These are phyloP conservation scores for Naganishia antarctica DNA, from an alignment of 768 basidiomycete species.

Conservation along the genomic window DNA sequence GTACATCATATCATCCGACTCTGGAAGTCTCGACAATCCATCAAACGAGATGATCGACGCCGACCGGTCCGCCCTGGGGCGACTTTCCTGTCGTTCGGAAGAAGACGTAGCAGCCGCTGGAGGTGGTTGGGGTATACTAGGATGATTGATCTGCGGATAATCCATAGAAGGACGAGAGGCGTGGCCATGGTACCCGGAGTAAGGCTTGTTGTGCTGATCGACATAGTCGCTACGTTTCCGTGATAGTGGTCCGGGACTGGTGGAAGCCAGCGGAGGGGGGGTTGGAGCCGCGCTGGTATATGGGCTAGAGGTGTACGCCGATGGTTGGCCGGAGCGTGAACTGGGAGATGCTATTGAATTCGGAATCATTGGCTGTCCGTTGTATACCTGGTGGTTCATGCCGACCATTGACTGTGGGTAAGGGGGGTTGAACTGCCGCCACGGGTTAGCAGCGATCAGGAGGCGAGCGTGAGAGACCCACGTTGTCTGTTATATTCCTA, in stretches of 20 bases:
- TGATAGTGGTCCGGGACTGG: slow-evolving; percentile 70
- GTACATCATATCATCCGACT: slow-evolving; percentile 75
- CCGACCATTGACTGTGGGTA: slow-evolving; percentile 46
- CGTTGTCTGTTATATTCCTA: slow-evolving; percentile 43
- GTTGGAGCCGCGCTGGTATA: slow-evolving; percentile 51
- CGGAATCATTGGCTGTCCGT: slow-evolving; percentile 43
- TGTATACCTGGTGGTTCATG: slow-evolving; percentile 31
- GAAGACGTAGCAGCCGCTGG: slow-evolving; percentile 67
- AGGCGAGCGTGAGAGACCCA: slow-evolving; percentile 23
- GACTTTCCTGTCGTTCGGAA: slow-evolving; percentile 70
- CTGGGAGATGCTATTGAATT: slow-evolving; percentile 50
- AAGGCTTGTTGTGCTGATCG: slow-evolving; percentile 62
- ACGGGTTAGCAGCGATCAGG: slow-evolving; percentile 25
- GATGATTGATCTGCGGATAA: slow-evolving; percentile 61
- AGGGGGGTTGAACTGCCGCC: slow-evolving; percentile 32
- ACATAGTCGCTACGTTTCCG: slow-evolving; percentile 71
- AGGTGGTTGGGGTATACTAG: slow-evolving; percentile 58
- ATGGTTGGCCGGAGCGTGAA: slow-evolving; percentile 49
- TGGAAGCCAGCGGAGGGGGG: slow-evolving; percentile 77
- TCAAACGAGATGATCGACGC: slow-evolving; percentile 43
- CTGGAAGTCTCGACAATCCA: slow-evolving; percentile 59
- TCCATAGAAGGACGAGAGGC: slow-evolving; percentile 56
- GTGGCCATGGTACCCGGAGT: slow-evolving; percentile 41
- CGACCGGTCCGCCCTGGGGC: slow-evolving; percentile 50
- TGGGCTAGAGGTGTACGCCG: slow-evolving; percentile 51